Conservation (phyloP, 2,329 filamentous ascomycete species). For the Diaporthe vaccinii region DNA sequence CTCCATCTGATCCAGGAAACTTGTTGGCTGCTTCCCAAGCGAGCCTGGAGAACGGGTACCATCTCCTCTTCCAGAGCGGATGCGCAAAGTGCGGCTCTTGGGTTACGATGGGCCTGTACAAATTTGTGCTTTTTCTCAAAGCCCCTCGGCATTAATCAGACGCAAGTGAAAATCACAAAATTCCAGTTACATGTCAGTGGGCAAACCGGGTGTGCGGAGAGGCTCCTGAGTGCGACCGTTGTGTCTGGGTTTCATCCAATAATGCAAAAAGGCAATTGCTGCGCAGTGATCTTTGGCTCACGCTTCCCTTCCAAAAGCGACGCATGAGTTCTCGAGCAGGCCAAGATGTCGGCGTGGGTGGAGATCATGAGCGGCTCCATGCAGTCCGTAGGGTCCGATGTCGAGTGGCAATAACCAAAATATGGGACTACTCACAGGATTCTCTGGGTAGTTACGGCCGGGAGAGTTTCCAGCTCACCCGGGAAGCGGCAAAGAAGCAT, state of each 20-base stretch:
- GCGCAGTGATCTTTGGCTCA: background rate
- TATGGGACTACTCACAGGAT: constrained; percentile 4
- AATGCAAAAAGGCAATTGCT: background rate
- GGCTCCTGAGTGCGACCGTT: background rate
- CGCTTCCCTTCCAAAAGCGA: background rate
- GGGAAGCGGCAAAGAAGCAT: background rate
- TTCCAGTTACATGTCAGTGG: background rate
- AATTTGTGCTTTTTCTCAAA: background rate
- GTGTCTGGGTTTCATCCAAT: background rate
- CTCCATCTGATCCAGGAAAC: background rate
- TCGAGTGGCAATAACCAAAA: constrained; percentile 19
- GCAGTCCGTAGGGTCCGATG: background rate
- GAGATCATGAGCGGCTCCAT: background rate
- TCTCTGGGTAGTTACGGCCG: background rate
- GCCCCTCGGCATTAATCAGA: background rate
- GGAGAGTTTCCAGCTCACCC: background rate
- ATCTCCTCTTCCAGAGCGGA: background rate
- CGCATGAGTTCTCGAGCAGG: background rate
- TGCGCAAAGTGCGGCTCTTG: background rate
- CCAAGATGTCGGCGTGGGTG: constrained; percentile 10
- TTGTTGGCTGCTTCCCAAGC: background rate
- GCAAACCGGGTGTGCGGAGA: background rate
- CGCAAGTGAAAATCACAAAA: background rate
- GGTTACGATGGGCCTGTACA: background rate
- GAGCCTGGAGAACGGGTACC: background rate